Percentiles rank a stretch among this genome's conserved stretches.
Evolutionary conservation across 495 filamentous ascomycete species (phyloP).

Genomic region (Trypethelium eluteriae): DNA sequence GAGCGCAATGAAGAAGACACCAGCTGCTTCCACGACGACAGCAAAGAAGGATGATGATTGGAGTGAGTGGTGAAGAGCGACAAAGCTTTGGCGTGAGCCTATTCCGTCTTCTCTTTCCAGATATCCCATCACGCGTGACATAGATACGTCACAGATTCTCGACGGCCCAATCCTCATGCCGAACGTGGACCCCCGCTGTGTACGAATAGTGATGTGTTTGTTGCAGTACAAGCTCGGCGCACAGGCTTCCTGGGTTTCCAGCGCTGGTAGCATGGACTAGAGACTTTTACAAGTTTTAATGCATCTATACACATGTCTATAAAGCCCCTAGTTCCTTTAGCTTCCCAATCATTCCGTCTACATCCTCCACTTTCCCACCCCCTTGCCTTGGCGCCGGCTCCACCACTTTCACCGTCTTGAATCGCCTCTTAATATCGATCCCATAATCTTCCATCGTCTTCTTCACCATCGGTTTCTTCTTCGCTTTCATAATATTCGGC

Average conservation of each 20-base stretch:
- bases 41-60: constrained; percentile 1
- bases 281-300: background rate
- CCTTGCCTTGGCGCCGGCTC: constrained; percentile 86
- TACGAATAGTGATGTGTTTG: background rate
- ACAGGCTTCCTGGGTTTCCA: background rate
- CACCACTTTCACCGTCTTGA: constrained; percentile 76
- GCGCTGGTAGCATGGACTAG: background rate
- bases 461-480: constrained; percentile 98
- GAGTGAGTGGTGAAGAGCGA: background rate
- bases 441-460: constrained; percentile 75
- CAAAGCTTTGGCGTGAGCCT: background rate
- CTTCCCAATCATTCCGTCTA: constrained; percentile 83
- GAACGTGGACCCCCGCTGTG: background rate
- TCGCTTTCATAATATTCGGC: constrained; percentile 99
- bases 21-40: background rate
- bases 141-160: background rate
- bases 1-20: constrained; percentile 42
- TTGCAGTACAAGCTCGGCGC: background rate
- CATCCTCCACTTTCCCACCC: constrained; percentile 93
- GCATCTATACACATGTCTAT: constrained; percentile 37
- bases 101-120: too few species aligned
- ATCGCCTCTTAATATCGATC: constrained; percentile 59
- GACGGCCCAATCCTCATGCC: background rate
- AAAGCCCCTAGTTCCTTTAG: constrained; percentile 93
- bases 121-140: background rate